Evolutionary conservation across 2,329 filamentous ascomycete species (phyloP).

Genomic region (Magnaporthiopsis incrustans): DNA sequence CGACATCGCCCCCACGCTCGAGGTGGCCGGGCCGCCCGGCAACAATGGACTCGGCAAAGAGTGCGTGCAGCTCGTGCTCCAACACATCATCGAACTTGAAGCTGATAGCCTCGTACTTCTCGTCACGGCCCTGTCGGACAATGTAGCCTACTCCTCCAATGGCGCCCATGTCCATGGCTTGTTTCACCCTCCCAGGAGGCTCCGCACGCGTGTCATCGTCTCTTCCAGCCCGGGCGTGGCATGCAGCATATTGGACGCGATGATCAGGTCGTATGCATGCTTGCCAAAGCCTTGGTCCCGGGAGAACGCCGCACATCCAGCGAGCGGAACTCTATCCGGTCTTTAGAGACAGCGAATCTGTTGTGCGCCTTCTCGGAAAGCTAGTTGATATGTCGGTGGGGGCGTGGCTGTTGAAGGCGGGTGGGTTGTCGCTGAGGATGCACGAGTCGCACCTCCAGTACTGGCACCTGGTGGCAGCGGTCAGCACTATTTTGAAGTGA

Average conservation of each 20-base stretch:
- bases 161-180: too few species aligned
- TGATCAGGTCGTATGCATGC: constrained; percentile 22
- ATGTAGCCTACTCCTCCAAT: too few species aligned
- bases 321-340: constrained; percentile 8
- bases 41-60: neutral
- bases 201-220: constrained; percentile 18
- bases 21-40: neutral
- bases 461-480: too few species aligned
- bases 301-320: constrained; percentile 20
- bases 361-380: constrained; percentile 9
- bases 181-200: constrained; percentile 10
- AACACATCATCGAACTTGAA: too few species aligned
- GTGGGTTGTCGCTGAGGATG: too few species aligned
- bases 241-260: constrained; percentile 23
- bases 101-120: too few species aligned
- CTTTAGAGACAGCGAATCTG: constrained; percentile 19
- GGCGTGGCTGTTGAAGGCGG: neutral
- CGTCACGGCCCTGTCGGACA: too few species aligned
- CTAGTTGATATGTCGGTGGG: constrained; percentile 8
- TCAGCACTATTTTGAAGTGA: too few species aligned
- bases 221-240: constrained; percentile 16
- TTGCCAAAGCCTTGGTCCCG: constrained; percentile 20
- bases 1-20: neutral
- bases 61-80: too few species aligned
- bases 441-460: too few species aligned